Percentiles rank a stretch among this genome's conserved stretches.
Conservation (phyloP, 176 grass and related monocot species). For the Carex cristatella region DNA sequence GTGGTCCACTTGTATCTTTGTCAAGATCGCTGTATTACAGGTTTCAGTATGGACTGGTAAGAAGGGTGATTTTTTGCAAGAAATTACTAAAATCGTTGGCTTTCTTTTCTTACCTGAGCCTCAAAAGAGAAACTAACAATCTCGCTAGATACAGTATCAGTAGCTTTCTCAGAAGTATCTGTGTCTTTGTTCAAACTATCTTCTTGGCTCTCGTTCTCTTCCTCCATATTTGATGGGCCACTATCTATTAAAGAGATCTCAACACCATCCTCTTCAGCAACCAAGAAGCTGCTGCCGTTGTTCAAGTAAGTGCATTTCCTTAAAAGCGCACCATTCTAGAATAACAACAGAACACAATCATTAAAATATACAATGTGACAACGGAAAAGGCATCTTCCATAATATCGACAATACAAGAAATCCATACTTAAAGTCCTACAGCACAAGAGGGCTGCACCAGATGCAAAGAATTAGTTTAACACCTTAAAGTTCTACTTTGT, state of each 20-base stretch:
- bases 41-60: neutral
- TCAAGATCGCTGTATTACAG: neutral
- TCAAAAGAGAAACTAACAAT: slow-evolving; percentile 84
- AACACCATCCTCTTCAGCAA: slow-evolving; percentile 74
- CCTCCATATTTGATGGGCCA: slow-evolving; percentile 32
- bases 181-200: slow-evolving; percentile 39
- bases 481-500: neutral
- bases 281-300: slow-evolving; percentile 80
- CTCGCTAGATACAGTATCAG: slow-evolving; percentile 35
- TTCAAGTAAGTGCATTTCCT: slow-evolving; percentile 84
- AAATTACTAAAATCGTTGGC: neutral
- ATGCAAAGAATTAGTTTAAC: neutral
- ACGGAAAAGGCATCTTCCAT: neutral
- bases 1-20: neutral
- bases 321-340: slow-evolving; percentile 74
- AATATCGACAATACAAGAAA: neutral
- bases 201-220: slow-evolving; percentile 31
- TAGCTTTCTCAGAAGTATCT: slow-evolving; percentile 26
- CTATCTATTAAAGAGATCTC: slow-evolving; percentile 78
- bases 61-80: neutral
- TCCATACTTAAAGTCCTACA: neutral
- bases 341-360: slow-evolving; percentile 2
- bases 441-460: neutral
- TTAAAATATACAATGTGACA: neutral
- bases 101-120: slow-evolving; percentile 56